Conservation (phyloP, 352 stramenopile species). For the Globisporangium cystogenes region DNA sequence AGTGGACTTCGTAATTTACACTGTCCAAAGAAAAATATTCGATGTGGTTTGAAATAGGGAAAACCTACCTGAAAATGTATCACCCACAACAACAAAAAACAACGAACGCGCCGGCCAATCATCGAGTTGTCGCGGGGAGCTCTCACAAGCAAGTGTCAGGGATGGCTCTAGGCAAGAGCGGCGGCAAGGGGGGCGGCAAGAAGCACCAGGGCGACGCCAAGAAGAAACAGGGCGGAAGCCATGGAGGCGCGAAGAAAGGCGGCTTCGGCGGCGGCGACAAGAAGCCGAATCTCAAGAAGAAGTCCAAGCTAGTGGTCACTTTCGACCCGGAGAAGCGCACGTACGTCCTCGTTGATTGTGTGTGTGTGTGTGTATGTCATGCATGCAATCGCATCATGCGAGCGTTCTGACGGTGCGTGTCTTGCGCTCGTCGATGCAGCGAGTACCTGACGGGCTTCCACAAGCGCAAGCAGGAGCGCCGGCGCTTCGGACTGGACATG, state of each 20-base stretch:
- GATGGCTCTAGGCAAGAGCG: not conserved
- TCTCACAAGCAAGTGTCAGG: not conserved
- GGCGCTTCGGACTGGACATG: conserved; percentile 85
- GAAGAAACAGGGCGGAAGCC: not conserved
- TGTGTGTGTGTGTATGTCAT: not conserved
- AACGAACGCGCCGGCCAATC: too few relatives aligned
- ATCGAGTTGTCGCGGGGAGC: not conserved
- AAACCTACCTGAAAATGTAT: too few relatives aligned
- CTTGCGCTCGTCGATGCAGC: conserved; percentile 14
- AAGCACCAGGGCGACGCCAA: conserved; percentile 3
- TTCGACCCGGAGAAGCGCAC: conserved; percentile 86
- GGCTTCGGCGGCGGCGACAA: conserved; percentile 13
- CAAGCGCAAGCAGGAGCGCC: conserved; percentile 84
- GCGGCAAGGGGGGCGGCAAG: not conserved
- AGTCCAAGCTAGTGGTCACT: conserved; percentile 84
- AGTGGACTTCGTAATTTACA: too few relatives aligned
- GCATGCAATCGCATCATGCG: not conserved
- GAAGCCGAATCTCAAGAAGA: conserved; percentile 56
- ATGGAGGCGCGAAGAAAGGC: not conserved
- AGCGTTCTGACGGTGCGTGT: not conserved
- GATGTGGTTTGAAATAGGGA: too few relatives aligned
- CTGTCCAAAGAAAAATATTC: too few relatives aligned
- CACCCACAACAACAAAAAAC: too few relatives aligned
- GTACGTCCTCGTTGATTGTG: conserved; percentile 22
- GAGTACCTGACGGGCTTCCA: conserved; percentile 85